A percentile compares a stretch with the other conserved stretches of the same genome.
Conservation (phyloP, 805 yeast species). For the Ogataea methylovora region DNA sequence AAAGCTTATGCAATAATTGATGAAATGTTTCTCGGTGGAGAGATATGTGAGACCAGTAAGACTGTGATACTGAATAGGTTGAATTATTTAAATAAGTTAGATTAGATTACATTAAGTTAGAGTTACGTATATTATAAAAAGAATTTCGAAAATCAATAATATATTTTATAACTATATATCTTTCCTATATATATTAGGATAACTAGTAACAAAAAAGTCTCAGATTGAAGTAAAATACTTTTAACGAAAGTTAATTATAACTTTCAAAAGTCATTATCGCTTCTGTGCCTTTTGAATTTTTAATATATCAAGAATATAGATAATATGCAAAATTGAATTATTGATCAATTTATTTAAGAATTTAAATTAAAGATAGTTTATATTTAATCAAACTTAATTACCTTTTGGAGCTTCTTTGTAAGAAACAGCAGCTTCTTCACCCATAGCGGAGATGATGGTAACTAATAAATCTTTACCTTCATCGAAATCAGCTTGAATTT, state of each 20-base stretch:
- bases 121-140: not conserved
- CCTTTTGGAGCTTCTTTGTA: slow-evolving; percentile 96
- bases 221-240: no score
- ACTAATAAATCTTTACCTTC: slow-evolving; percentile 97
- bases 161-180: not conserved
- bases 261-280: not conserved
- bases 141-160: not conserved
- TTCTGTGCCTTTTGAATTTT: slow-evolving; percentile 1
- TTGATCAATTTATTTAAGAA: not conserved
- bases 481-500: slow-evolving; percentile 86
- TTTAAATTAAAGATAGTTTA: not conserved
- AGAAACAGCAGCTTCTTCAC: slow-evolving; percentile 98
- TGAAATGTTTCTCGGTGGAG: slow-evolving; percentile 87
- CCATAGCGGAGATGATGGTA: slow-evolving; percentile 97
- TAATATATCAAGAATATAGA: slow-evolving; percentile 3
- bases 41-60: slow-evolving; percentile 78
- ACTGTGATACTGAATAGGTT: slow-evolving; percentile 57
- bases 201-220: not conserved
- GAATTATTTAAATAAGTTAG: slow-evolving; percentile 54
- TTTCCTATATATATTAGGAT: not conserved
- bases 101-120: slow-evolving; percentile 22
- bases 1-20: slow-evolving; percentile 77
- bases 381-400: slow-evolving; percentile 19
- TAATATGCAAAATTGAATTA: not conserved
- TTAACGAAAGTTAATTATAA: no score